Conservation (phyloP, 768 basidiomycete species). For the Hortiboletus flavorubellus region DNA sequence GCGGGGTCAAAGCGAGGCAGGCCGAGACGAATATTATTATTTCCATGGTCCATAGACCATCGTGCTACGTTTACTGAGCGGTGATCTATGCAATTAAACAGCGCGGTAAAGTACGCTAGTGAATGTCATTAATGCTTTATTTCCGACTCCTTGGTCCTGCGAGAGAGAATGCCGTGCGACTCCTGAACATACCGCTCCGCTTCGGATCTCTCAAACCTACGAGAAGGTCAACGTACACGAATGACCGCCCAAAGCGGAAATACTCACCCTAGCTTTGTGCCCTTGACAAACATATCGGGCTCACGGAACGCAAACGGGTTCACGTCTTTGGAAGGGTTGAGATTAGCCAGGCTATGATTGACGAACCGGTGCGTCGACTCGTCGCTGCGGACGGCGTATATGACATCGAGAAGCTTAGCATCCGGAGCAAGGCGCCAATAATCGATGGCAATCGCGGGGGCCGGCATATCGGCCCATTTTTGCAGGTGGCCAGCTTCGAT, state of each 20-base stretch:
- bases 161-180: conserved; percentile 53
- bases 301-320: conserved; percentile 90
- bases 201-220: conserved; percentile 66
- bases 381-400: conserved; percentile 91
- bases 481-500: conserved; percentile 79
- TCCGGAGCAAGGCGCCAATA: conserved; percentile 81
- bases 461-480: conserved; percentile 71
- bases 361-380: conserved; percentile 93
- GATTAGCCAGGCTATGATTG: conserved; percentile 92
- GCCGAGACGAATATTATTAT: neutral
- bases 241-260: neutral
- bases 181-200: conserved; percentile 61
- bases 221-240: conserved; percentile 17
- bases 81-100: conserved; percentile 19
- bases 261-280: conserved; percentile 67
- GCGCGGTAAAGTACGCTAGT: neutral
- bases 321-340: conserved; percentile 71
- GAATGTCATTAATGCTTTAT: conserved; percentile 24
- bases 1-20: neutral
- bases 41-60: neutral
- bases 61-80: conserved; percentile 16
- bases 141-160: conserved; percentile 23
- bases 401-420: conserved; percentile 81
- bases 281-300: conserved; percentile 83
- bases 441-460: conserved; percentile 89